These are phyloP conservation scores for Ascochyta viciae-villosae DNA, from an alignment of 2,329 filamentous ascomycete species.

Conservation along the genomic window DNA sequence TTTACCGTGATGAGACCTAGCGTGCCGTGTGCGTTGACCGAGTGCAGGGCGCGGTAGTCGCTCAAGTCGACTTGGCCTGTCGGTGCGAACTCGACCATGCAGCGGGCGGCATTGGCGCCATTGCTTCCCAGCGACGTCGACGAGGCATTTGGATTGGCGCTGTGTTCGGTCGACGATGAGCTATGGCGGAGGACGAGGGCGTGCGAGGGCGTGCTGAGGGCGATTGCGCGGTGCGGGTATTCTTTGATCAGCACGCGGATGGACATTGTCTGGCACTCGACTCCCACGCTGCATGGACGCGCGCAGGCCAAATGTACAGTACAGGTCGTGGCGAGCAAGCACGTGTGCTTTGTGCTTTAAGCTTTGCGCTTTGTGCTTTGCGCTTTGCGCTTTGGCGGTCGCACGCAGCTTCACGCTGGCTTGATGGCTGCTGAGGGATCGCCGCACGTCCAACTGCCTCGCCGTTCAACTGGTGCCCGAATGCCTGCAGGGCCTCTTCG, in stretches of 20 bases:
- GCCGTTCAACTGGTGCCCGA: conserved; percentile 28
- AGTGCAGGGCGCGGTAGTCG: conserved; percentile 78
- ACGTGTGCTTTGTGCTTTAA: conserved; percentile 34
- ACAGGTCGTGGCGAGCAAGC: conserved; percentile 27
- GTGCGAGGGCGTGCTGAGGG: conserved; percentile 79
- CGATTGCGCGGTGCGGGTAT: conserved; percentile 84
- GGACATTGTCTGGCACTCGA: conserved; percentile 33
- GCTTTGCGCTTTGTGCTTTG: conserved; percentile 24
- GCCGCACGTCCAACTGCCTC: conserved; percentile 20
- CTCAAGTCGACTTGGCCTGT: conserved; percentile 70
- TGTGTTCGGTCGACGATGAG: conserved; percentile 64
- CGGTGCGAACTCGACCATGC: conserved; percentile 86
- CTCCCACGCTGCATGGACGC: neutral
- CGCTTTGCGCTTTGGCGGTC: conserved; percentile 29
- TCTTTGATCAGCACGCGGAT: conserved; percentile 86
- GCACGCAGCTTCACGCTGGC: conserved; percentile 26
- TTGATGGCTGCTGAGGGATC: conserved; percentile 20
- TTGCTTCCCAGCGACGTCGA: conserved; percentile 58
- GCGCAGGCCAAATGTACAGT: conserved; percentile 7
- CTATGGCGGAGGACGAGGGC: conserved; percentile 86
- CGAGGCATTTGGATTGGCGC: conserved; percentile 57
- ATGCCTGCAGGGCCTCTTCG: conserved; percentile 21
- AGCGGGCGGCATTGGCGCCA: conserved; percentile 60
- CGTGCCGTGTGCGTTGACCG: conserved; percentile 80
- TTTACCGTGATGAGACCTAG: conserved; percentile 85